Evolutionary conservation across 441 rosid species (phyloP), one percentile per base, ranked within the genome.

Genomic region (Codiaeum variegatum): DNA sequence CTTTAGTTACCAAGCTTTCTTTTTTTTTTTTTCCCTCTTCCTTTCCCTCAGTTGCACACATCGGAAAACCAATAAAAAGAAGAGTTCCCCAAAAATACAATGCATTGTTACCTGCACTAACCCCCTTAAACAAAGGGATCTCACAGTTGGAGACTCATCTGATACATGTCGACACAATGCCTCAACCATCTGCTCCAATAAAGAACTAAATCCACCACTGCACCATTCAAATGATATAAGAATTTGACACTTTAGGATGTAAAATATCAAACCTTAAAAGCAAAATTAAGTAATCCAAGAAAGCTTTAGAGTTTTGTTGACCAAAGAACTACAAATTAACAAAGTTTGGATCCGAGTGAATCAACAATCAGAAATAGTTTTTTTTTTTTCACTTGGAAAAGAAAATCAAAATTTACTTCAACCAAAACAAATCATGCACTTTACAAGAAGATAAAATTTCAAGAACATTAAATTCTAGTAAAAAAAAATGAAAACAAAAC

Each of bases 91-190:
- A 66, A 36, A 34, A 24, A 9, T 26, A 64, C 40, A 49, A 28
- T 23, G 31, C 49, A 65, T 31, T 66, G 73, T 75, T 67, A 95
- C 99, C 91, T 93, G 97, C 72, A 91, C 99, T 73, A 95, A 85
- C 82, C 99, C 99, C 83, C 90, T 88, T 74, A 93, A 86, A 85
- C 97, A 93, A 79, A 95, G 99, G 82, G 97, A 83, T 79, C 98
- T 85, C 76, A 95, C 98, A 52, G 91, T 90, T 51, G 99, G 88
- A 82, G 97, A 93, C 78, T 90, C 99, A 82, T 95, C 99, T 58
- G 99, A 95, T 18, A 90, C 97, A 85, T 90, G 95, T 64, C 97
- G 84, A 80, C 99, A 95, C 76, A 95, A 83, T 59, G 90, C 91
- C 81, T 93, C 98, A 70, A 93, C 99, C 97, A 95, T 93, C 83